Base-by-base conservation (phyloP, 208 protist species). In the Acanthamoeba comandoni region DNA sequence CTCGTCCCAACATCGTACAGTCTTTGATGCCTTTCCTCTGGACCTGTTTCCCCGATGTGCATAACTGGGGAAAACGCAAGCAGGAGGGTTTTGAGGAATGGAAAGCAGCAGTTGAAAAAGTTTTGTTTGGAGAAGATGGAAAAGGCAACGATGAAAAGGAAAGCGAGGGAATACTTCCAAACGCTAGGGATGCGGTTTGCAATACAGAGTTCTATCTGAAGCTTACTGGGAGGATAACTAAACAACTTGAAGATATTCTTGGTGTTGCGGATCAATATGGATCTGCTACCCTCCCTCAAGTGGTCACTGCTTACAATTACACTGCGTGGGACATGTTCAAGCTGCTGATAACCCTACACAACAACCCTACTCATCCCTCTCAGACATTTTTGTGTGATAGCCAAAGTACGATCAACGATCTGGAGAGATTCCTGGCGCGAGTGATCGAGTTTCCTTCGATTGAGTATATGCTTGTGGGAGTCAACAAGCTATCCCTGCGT, bases 41-140 rank as follows among this genome's bases (percentile, higher is more conserved):
- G 58, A 4, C 58, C 58, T 65, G 58, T 65, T 65, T 65, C 5
- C 58, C 58, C 24, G 58, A 65, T 65, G 58, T 65, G 24, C 58
- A 29, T 22, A 7, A 4, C 22, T 65, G 58, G 58, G 58, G 24
- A 65, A 43, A 43, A 43, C 22, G 24, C 58, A 26, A 65, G 24
- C 22, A 65, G n/a, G 58, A 22, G n/a, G n/a, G n/a, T n/a, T n/a
- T n/a, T 29, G 58, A 65, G 58, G 4, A 26, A 65, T 65, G 58
- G 58, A 22, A 26, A 65, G 58, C n/a, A 26, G 58, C 58, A 65
- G 58, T 65, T 22, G 35, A 43, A 43, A 43, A 43, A 43, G 35
- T 43, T 5, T 43, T 43, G 35, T 65, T 65, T 29, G 58, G 24
- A 65, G 58, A 65, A 65, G 58, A 65, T 29, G 24, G n/a, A 29